Percentiles rank a stretch among this genome's conserved stretches.
phyloP scores from a whole-genome alignment of 2,329 filamentous ascomycete genomes.

The Exserohilum turcica region DNA sequence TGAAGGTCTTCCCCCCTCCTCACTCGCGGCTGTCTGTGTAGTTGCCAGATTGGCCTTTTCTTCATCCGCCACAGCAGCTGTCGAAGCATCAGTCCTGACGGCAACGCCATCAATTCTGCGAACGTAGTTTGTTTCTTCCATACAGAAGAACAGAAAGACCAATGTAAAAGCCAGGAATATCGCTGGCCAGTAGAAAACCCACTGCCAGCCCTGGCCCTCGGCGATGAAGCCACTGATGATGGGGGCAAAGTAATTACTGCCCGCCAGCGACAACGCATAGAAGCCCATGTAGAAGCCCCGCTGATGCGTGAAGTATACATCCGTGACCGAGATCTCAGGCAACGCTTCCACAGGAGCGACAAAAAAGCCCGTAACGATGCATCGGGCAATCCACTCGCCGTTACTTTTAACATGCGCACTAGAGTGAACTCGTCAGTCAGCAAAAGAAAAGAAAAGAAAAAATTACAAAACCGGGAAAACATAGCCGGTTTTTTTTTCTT shows the following conservation, averaged over 20 bases:
- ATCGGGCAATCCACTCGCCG: constrained; percentile 55
- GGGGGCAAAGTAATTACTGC: constrained; percentile 46
- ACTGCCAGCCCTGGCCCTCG: constrained; percentile 43
- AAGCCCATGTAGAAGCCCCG: constrained; percentile 40
- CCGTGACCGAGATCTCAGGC: constrained; percentile 54
- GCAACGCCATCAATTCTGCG: constrained; percentile 39
- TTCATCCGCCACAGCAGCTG: constrained; percentile 10
- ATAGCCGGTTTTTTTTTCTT: too few species aligned
- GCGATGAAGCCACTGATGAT: constrained; percentile 46
- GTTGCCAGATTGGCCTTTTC: constrained; percentile 30
- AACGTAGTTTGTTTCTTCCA: constrained; percentile 65
- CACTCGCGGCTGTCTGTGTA: constrained; percentile 22
- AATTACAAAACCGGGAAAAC: too few species aligned
- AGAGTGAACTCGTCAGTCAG: constrained; percentile 43
- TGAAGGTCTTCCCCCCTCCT: constrained; percentile 1
- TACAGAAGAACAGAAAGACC: constrained; percentile 61
- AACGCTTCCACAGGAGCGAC: constrained; percentile 57
- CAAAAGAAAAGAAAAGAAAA: too few species aligned
- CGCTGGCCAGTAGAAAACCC: constrained; percentile 57
- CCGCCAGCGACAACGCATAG: constrained; percentile 41
- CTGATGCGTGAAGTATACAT: constrained; percentile 48
- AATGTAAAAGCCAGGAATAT: constrained; percentile 58
- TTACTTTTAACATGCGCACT: constrained; percentile 52
- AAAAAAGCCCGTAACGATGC: constrained; percentile 56
- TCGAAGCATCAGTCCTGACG: constrained; percentile 12